Base-by-base conservation (phyloP, 306 rosid genomes). In the Dalbergia cochinchinensis region DNA sequence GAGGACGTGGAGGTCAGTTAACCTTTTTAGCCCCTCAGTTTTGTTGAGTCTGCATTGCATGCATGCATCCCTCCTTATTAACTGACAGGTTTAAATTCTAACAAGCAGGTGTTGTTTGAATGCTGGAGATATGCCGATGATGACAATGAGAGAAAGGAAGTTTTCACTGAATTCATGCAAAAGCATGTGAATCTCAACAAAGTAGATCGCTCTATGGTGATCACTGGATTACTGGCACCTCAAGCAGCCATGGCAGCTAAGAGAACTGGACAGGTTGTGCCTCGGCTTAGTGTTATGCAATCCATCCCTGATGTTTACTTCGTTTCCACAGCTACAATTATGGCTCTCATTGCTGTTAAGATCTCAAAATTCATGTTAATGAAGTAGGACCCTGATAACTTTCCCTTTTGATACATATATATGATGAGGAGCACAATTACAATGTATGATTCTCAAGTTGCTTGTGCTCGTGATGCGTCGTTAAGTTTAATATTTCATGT, bases 221-320 rank as follows among this genome's bases (percentile, higher is more conserved):
- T 92, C 19, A 83, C 92, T 1, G 94, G 97, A 15, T 19, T 91
- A 20, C 68, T 88, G 45, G 82, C 91, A 14, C 94, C 96, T 26
- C 91, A 92, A 6, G 79, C 68, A 26, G 91, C 92, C 64, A 85
- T 92, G 94, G 89, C 63, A 2, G 87, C 78, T 0, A 85, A 91
- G 80, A 86, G 53, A 81, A 66, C 88, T 0, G 96, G 87, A 41
- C 91, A 91, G 35, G 71, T 62, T 37, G 64, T 88, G 19, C 87
- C 94, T 6, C 94, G 83, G 39, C 71, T 91, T 5, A 85, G 83
- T 63, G 74, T 65, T 12, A 69, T 91, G 44, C 91, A 89, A 82
- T 63, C 72, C 82, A 69, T 89, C 35, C 94, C 94, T 11, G 96
- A 89, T 47, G 89, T 85, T 67, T 9, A 84, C 6, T 89, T 92